Conservation (phyloP, 805 yeast species). For the Lachancea nothofagi region DNA sequence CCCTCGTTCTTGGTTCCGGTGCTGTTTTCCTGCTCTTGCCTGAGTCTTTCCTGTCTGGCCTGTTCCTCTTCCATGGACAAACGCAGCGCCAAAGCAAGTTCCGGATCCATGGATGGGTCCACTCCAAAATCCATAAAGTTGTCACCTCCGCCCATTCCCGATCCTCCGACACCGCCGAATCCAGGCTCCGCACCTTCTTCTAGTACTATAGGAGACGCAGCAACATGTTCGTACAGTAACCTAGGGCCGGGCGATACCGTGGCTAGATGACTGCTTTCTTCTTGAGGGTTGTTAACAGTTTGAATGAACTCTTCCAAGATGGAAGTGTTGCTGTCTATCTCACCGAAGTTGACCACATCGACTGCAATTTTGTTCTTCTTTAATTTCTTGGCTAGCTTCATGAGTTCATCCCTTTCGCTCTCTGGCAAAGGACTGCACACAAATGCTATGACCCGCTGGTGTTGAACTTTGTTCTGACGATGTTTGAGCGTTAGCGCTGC, state of each 20-base stretch:
- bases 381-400: constrained; percentile 82
- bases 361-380: constrained; percentile 89
- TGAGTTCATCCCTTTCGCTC: constrained; percentile 69
- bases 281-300: constrained; percentile 54
- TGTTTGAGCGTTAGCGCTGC: constrained; percentile 92
- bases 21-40: constrained; percentile 25
- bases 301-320: constrained; percentile 75
- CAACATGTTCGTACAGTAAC: constrained; percentile 74
- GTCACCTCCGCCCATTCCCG: constrained; percentile 37
- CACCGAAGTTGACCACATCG: constrained; percentile 90
- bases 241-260: constrained; percentile 87
- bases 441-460: constrained; percentile 83
- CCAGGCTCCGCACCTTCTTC: constrained; percentile 43
- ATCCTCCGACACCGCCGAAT: constrained; percentile 36
- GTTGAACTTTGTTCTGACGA: constrained; percentile 90
- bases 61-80: constrained; percentile 93
- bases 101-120: constrained; percentile 94
- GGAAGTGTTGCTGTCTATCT: constrained; percentile 67
- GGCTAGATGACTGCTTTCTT: constrained; percentile 74
- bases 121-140: constrained; percentile 60
- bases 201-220: constrained; percentile 68
- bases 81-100: constrained; percentile 90
- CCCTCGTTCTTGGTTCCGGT: constrained; percentile 5
- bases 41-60: constrained; percentile 79
- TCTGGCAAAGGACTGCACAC: constrained; percentile 74